Evolutionary conservation across 2,329 filamentous ascomycete genomes (phyloP), one percentile per base, ranked within the genome.

Genomic region (Colletotrichum spinosum): DNA sequence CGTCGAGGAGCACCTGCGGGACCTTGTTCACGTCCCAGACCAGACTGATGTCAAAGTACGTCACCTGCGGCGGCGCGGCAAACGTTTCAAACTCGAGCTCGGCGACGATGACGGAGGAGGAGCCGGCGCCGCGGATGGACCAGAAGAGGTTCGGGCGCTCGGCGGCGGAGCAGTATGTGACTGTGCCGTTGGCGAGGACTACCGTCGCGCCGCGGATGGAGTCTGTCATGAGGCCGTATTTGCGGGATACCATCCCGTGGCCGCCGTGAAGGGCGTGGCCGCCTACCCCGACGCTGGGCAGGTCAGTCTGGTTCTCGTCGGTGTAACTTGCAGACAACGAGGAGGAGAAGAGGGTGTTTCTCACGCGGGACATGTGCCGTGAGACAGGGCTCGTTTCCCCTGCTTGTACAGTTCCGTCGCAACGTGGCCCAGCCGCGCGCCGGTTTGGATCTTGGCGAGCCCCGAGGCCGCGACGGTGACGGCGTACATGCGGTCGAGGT

Each of bases 311-410:
- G 15, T 37, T n/a, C 25, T 46, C 44, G 8, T 5, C 6, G 33
- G 2, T 1, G 25, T 3, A 46, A 46, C 17, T n/a, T 7, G 7
- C 8, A 35, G 10, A 9, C 9, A 3, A 38, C 3, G 3, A 10
- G 25, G 33, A 2, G 38, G 6, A 6, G 2, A 25, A 5, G 25
- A 1, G 7, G 8, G 4, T 9, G 10, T 3, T 0, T 67, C 78
- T 74, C 69, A 84, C 82, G 79, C 81, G 3, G 84, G 83, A 67
- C 84, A 86, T 1, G 83, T 84, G 12, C 84, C 83, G 53, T 86
- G 83, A 44, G 80, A 75, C 3, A 86, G 73, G 2, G 80, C 83
- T 8, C 72, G 79, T 70, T 66, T 70, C 0, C 76, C 78, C 51
- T 81, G 75, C 8, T 71, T 72, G 50, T 76, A 79, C 4, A 84